Base-by-base conservation (phyloP, 805 yeast genomes). In the Clavispora vitiphila region DNA sequence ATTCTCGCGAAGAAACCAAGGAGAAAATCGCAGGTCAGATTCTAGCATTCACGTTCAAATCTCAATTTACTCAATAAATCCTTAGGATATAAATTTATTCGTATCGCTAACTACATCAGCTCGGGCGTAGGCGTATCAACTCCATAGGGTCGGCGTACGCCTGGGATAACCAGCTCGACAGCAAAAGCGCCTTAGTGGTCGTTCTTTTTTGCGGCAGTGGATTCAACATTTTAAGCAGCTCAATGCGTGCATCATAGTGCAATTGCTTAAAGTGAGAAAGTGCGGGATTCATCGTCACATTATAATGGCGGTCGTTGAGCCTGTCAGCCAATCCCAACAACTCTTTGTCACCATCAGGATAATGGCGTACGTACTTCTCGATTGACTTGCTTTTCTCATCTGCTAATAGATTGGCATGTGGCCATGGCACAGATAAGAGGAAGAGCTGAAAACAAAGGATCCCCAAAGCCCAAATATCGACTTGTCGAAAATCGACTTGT, bases 391-490 rank as follows among this genome's bases (percentile, higher is more conserved):
- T 65, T n/a, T 44, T 44, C 8, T 42, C 40, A 37, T 56, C 61
- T 5, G 51, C 38, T 2, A 39, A n/a, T 2, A 42, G 39, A 24
- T 56, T 57, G 14, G 81, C 71, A 29, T 49, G 58, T 0, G 50
- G 47, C 83, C 83, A 77, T 2, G 81, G 81, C 34, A 64, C 66
- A 8, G 65, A 55, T 61, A 76, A 61, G 8, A 71, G 56, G 32
- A 49, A 62, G 18, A 77, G 51, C 37, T 72, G 70, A 47, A 74
- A 70, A 49, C 76, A 77, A 6, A 73, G 49, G 8, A 77, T 64
- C 0, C 78, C 81, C 32, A 77, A 50, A 3, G 78, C 62, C 83
- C 83, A 77, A 37, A 66, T 60, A 56, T 77, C 83, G 16, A 67
- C 50, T 3, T 66, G 55, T 39, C 65, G 66, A 41, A 68, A 66